Percentiles rank a stretch among this genome's conserved stretches.
phyloP scores from a whole-genome alignment of 345 rosid genomes.

The Brassica carinata region DNA sequence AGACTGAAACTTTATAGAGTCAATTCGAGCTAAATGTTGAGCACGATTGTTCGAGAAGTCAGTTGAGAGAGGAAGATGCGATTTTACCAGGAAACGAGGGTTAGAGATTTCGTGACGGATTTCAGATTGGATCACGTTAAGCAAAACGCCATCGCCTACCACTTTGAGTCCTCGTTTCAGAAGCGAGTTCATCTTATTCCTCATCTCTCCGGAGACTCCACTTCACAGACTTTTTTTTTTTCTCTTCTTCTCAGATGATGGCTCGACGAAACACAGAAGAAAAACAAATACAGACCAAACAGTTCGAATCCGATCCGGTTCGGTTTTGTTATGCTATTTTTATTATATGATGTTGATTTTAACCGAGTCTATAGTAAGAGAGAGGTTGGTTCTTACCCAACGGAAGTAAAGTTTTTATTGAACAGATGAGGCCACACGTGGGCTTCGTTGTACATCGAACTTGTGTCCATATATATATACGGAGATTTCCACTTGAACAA shows the following conservation, averaged over 20 bases:
- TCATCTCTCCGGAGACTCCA: slow-evolving; percentile 53
- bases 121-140: slow-evolving; percentile 61
- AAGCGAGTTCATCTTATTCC: slow-evolving; percentile 41
- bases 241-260: not conserved
- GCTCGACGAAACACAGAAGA: not conserved
- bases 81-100: slow-evolving; percentile 54
- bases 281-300: no score
- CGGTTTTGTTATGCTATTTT: not conserved
- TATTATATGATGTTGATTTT: no score
- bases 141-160: slow-evolving; percentile 45
- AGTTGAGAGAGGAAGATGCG: not conserved
- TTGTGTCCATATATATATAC: no score
- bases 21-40: no score
- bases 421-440: no score
- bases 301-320: not conserved
- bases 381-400: no score
- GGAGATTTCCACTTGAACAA: no score
- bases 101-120: slow-evolving; percentile 62
- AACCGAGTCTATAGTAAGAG: no score
- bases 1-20: not conserved
- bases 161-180: slow-evolving; percentile 51
- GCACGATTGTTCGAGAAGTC: not conserved
- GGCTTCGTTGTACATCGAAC: no score
- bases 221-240: not conserved
- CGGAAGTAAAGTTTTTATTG: no score